Conservation (phyloP, 495 filamentous ascomycete genomes). For the Patellaria atrata region DNA sequence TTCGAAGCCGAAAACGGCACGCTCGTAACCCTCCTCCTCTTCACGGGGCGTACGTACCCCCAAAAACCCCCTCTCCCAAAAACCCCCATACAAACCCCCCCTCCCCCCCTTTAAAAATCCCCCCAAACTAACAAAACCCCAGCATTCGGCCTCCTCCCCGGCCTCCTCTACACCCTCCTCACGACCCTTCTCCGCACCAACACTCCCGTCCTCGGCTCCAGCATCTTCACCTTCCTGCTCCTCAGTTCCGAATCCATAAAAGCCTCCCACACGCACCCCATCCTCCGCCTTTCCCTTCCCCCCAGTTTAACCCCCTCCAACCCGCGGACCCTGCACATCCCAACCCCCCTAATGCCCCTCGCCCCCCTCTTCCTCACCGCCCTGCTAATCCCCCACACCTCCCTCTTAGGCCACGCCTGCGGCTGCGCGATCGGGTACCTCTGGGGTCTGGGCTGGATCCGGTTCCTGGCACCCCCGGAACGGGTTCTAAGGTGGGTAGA, state of each 20-base stretch:
- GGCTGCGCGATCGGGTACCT: conserved; percentile 71
- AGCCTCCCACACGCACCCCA: conserved; percentile 57
- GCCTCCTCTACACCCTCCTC: conserved; percentile 24
- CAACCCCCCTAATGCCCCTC: conserved; percentile 84
- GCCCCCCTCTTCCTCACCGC: conserved; percentile 52
- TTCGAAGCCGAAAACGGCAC: conserved; percentile 94
- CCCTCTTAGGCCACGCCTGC: conserved; percentile 73
- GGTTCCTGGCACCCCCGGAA: conserved; percentile 72
- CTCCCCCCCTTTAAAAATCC: conserved; percentile 2
- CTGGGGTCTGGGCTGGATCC: conserved; percentile 72
- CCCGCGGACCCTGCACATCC: conserved; percentile 56
- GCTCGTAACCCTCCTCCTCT: conserved; percentile 65
- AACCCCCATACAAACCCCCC: neutral
- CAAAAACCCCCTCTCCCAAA: conserved; percentile 2
- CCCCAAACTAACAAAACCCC: neutral
- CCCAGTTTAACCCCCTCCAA: conserved; percentile 7
- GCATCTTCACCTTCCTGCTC: conserved; percentile 84
- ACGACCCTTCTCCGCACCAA: conserved; percentile 19
- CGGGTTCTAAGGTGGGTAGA: conserved; percentile 70
- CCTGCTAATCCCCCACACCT: conserved; percentile 64
- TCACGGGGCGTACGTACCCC: conserved; percentile 69
- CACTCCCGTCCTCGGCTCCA: conserved; percentile 61
- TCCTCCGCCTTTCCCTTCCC: conserved; percentile 39
- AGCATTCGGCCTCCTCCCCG: conserved; percentile 27
- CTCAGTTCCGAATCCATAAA: conserved; percentile 72